Evolutionary conservation across 257 asterid species (phyloP), one percentile per base, ranked within the genome.

Genomic region (Solanum megistacrolobum): DNA sequence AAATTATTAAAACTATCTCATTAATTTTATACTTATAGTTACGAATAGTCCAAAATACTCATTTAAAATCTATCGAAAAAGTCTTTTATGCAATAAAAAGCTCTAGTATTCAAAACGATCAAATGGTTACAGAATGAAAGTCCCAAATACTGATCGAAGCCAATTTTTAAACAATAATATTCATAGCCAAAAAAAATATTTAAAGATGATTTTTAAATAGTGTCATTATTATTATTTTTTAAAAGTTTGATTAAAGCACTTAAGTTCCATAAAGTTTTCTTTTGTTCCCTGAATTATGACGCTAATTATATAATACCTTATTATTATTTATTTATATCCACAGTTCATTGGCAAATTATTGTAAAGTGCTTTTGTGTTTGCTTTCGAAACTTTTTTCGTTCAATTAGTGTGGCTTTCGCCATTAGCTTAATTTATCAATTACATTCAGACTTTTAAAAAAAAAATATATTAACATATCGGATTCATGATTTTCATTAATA

Each of bases 331-430:
- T 41, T 25, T 25, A 23, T 36, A n/a, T 78, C 25, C 5, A 16
- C 86, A 90, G 88, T 48, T 89, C 83, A 88, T 90, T 81, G 66
- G 83, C n/a, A 91, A 90, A 90, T 73, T 90, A 90, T 83, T 88
- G 89, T 83, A 87, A 95, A 92, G 95, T 91, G 90, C 92, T 89
- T 94, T 87, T 89, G 79, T 82, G 93, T 89, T 91, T 92, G 93
- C 97, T 92, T 94, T 92, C 93, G 87, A 60, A 60, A 60, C 16
- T 7, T 32, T 71, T 69, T 16, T 91, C 89, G 74, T 90, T 92
- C 90, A 38, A 81, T 90, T 89, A 87, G 89, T 87, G 89, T 89
- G 90, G 78, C 86, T 20, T 88, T 13, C 38, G 83, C 87, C 92
- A 21, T 89, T 91, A 87, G 35, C 38, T 83, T 89, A 87, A 36